Evolutionary conservation across 345 rosid species (phyloP), one percentile per base, ranked within the genome.

Genomic region (Noccaea bulbosa): DNA sequence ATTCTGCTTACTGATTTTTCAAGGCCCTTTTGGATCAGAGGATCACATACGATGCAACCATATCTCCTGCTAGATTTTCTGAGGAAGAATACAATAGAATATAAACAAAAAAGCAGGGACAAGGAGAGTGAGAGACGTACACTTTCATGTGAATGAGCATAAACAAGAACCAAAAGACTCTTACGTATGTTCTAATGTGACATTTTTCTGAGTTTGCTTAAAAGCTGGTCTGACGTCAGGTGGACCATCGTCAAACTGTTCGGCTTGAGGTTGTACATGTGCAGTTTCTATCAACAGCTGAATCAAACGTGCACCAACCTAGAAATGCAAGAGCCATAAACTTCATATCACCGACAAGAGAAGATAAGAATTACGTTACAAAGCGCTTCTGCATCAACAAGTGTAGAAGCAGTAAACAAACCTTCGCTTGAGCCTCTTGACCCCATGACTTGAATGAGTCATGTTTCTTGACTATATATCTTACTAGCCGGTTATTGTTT

Each of bases 211-310:
- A 71, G 82, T 33, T 69, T 95, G 98, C 71, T 69, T 69, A 81
- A 95, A 95, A 71, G 99, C 99, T 65, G 99, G 99, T 30, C 93
- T 93, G 76, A 92, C 74, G 60, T 92, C 94, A 61, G 88, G 96
- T 30, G 89, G 88, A 76, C 74, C 82, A 79, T 86, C 97, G n/a
- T 86, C 91, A 65, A 82, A 55, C 71, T 86, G 88, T 79, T 90
- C 86, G 7, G 75, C 73, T 12, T 92, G 98, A 73, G 98, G 88
- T 73, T 92, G 98, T 77, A 95, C 87, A 81, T 87, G 83, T 32
- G 99, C 98, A 16, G 86, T 92, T 67, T 95, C 92, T 45, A 86
- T 78, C 74, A 92, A 83, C 65, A 92, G 78, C 74, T 95, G 92
- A 71, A 95, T 83, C 86, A 95, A 79, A 43, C 92, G 88, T 67